These are phyloP conservation scores for Neopestalotiopsis sp. DNA, from an alignment of 2,329 filamentous ascomycete genomes.

Conservation along the genomic window DNA sequence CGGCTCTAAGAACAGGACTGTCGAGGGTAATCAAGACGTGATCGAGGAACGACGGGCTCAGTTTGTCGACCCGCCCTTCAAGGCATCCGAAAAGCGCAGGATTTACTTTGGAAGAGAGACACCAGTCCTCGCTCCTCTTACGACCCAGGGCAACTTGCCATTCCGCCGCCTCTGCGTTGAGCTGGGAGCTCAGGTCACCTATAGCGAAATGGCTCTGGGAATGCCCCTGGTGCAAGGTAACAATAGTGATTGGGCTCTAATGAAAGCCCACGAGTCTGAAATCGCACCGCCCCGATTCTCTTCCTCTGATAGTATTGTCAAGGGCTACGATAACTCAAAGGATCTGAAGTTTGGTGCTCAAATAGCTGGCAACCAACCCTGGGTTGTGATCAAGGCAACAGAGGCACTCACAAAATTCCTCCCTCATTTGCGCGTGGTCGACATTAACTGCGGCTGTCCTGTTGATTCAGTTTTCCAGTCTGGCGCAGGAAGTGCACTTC, in stretches of 20 bases:
- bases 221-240: constrained; percentile 87
- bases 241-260: constrained; percentile 91
- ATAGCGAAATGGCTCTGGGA: constrained; percentile 98
- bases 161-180: constrained; percentile 90
- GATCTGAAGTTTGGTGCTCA: constrained; percentile 92
- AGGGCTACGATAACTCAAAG: constrained; percentile 79
- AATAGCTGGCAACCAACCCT: constrained; percentile 90
- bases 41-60: constrained; percentile 76
- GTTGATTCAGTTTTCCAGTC: constrained; percentile 92
- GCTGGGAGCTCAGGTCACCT: constrained; percentile 89
- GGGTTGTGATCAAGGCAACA: constrained; percentile 86
- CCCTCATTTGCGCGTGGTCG: constrained; percentile 86
- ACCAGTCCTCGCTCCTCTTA: constrained; percentile 90
- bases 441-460: constrained; percentile 96
- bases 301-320: constrained; percentile 61
- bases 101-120: constrained; percentile 96
- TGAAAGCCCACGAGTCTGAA: constrained; percentile 91
- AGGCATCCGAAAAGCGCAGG: constrained; percentile 89
- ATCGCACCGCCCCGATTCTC: constrained; percentile 72
- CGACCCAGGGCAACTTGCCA: constrained; percentile 94
- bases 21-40: constrained; percentile 33
- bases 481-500: constrained; percentile 87
- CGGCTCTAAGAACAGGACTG: constrained; percentile 47
- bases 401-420: constrained; percentile 79
- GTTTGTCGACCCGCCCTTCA: constrained; percentile 85